phyloP scores from a whole-genome alignment of 371 early-diverging fungal species.

The Quaeritorhiza haematococci region DNA sequence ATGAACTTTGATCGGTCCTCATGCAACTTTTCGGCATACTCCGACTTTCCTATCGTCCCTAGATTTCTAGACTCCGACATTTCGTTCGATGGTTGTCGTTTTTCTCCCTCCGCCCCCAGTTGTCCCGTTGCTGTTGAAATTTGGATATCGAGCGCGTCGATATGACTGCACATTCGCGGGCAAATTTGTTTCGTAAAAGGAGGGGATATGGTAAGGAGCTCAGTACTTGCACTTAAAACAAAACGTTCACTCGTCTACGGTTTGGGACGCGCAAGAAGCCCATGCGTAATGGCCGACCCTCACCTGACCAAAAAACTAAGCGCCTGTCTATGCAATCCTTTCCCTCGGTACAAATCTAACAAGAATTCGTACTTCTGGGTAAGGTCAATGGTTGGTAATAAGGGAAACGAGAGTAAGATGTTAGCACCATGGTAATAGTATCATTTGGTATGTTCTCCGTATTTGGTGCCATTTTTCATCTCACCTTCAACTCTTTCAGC shows the following conservation, averaged over 20 bases:
- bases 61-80: no score
- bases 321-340: slow-evolving; percentile 80
- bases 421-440: no score
- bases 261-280: neutral
- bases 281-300: slow-evolving; percentile 7
- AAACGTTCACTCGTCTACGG: neutral
- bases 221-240: neutral
- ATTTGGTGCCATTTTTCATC: neutral
- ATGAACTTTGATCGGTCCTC: neutral
- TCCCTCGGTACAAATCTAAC: slow-evolving; percentile 84
- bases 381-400: neutral
- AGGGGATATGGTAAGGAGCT: neutral
- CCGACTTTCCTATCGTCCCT: no score
- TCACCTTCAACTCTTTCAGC: slow-evolving; percentile 57
- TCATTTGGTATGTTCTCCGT: no score
- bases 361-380: slow-evolving; percentile 70
- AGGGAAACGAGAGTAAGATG: neutral
- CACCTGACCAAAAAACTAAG: slow-evolving; percentile 65
- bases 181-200: neutral
- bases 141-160: neutral
- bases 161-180: neutral
- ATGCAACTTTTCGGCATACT: neutral
- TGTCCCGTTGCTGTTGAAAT: no score
- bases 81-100: no score
- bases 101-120: no score